A percentile compares a stretch with the other conserved stretches of the same genome.
These are phyloP conservation scores for Ceratocystis destructans DNA, from an alignment of 2,329 filamentous ascomycete species.

Conservation along the genomic window DNA sequence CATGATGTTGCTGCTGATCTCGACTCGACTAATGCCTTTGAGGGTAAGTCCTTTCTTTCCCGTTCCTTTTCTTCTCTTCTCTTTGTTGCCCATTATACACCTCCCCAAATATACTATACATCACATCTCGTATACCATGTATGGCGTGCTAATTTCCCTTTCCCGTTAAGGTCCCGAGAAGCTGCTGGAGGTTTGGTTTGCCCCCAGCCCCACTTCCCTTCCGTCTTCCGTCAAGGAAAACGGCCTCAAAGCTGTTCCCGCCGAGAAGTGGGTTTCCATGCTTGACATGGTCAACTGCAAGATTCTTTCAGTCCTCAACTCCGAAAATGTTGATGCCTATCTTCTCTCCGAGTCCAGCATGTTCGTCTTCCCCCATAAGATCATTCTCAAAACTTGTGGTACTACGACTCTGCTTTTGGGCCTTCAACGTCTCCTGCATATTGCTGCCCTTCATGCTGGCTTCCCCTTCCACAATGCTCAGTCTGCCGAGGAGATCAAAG, in stretches of 20 bases:
- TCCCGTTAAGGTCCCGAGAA: slow-evolving; percentile 66
- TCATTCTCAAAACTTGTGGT: slow-evolving; percentile 96
- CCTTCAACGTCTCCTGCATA: slow-evolving; percentile 79
- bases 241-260: slow-evolving; percentile 74
- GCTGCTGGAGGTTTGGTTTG: slow-evolving; percentile 96
- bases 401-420: slow-evolving; percentile 88
- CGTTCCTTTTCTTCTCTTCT: too few relatives aligned
- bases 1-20: slow-evolving; percentile 84
- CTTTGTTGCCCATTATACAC: background rate
- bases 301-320: slow-evolving; percentile 84
- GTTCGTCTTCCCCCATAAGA: slow-evolving; percentile 99
- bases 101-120: background rate
- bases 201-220: slow-evolving; percentile 59
- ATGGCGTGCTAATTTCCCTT: background rate
- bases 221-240: slow-evolving; percentile 55
- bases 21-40: slow-evolving; percentile 91
- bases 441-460: slow-evolving; percentile 75
- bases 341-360: slow-evolving; percentile 97
- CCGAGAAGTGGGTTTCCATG: slow-evolving; percentile 89
- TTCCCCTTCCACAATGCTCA: slow-evolving; percentile 67
- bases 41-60: slow-evolving; percentile 42
- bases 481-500: slow-evolving; percentile 50
- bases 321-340: slow-evolving; percentile 90
- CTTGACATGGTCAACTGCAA: slow-evolving; percentile 97
- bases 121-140: background rate